Conservation (phyloP, 148 eudicot genomes). For the Diospyros kaki region DNA sequence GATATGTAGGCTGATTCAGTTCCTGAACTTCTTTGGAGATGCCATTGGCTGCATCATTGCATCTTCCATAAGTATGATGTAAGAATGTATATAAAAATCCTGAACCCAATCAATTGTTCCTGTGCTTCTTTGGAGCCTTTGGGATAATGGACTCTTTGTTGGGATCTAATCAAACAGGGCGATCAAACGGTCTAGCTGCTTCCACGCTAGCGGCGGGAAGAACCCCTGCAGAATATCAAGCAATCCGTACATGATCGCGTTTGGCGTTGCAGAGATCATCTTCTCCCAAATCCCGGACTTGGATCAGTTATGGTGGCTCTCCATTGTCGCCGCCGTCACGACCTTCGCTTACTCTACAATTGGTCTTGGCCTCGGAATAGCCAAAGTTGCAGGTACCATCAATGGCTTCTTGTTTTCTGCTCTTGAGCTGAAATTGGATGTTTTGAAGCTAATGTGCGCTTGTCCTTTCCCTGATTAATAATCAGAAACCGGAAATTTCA, state of each 20-base stretch:
- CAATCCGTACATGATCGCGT: slow-evolving; percentile 36
- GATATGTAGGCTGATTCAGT: slow-evolving; percentile 28
- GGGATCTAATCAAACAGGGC: slow-evolving; percentile 17
- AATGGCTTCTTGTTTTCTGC: neutral
- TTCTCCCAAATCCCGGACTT: slow-evolving; percentile 40
- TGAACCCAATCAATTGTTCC: too few relatives aligned
- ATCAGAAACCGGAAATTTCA: slow-evolving; percentile 32
- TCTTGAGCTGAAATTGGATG: too few relatives aligned
- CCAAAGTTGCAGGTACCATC: slow-evolving; percentile 21
- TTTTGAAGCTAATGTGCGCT: neutral
- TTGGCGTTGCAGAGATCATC: slow-evolving; percentile 25
- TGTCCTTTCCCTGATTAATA: neutral
- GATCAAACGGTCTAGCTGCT: slow-evolving; percentile 34
- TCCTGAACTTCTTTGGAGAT: slow-evolving; percentile 25
- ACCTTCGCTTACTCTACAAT: slow-evolving; percentile 32
- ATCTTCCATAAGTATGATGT: slow-evolving; percentile 39
- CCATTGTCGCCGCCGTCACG: slow-evolving; percentile 37
- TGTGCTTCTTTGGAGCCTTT: neutral
- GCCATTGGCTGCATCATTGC: slow-evolving; percentile 38
- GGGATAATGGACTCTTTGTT: too few relatives aligned
- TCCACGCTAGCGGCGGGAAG: slow-evolving; percentile 24
- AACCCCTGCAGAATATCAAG: slow-evolving; percentile 31
- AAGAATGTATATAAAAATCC: neutral
- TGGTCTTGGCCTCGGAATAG: slow-evolving; percentile 33
- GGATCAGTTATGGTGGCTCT: slow-evolving; percentile 40